These are phyloP conservation scores for Cordyceps cicadae DNA, from an alignment of 2,329 filamentous ascomycete genomes.

Conservation along the genomic window DNA sequence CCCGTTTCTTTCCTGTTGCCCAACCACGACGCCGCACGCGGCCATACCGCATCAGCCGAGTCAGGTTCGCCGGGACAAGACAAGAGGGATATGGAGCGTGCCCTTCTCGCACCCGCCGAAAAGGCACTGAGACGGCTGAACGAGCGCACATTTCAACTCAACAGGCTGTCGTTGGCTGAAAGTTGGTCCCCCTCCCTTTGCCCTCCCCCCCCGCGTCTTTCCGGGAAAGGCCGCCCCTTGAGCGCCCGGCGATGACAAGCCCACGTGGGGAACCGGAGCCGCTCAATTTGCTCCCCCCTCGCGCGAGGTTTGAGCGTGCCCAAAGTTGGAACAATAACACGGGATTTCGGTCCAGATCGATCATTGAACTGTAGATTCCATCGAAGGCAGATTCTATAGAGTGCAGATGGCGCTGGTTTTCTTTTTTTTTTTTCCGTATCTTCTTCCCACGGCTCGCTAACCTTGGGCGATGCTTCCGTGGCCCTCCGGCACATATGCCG, in stretches of 20 bases:
- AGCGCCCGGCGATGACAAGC: background rate
- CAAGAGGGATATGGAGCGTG: background rate
- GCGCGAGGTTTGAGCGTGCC: too few species aligned
- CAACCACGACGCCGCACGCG: constrained; percentile 9
- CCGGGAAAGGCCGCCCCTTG: too few species aligned
- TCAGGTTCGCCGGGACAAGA: background rate
- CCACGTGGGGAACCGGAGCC: background rate
- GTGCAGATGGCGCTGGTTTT: background rate
- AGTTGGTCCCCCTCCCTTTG: background rate
- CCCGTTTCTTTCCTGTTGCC: background rate
- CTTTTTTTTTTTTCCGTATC: background rate
- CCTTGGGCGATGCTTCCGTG: background rate
- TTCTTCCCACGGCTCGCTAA: background rate
- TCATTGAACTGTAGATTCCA: background rate
- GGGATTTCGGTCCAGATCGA: constrained; percentile 2
- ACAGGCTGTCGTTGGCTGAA: constrained; percentile 3
- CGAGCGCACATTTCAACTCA: background rate
- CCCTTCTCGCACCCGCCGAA: too few species aligned
- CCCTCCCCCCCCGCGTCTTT: background rate
- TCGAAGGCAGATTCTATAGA: too few species aligned
- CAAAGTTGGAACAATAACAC: background rate
- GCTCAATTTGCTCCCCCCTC: background rate
- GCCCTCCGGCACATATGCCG: too few species aligned
- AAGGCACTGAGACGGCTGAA: background rate
- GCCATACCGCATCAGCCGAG: constrained; percentile 5